A percentile compares a stretch with the other conserved stretches of the same genome.
These are phyloP conservation scores for Tubosaeta sp. DNA, from an alignment of 768 basidiomycete species.

Conservation along the genomic window DNA sequence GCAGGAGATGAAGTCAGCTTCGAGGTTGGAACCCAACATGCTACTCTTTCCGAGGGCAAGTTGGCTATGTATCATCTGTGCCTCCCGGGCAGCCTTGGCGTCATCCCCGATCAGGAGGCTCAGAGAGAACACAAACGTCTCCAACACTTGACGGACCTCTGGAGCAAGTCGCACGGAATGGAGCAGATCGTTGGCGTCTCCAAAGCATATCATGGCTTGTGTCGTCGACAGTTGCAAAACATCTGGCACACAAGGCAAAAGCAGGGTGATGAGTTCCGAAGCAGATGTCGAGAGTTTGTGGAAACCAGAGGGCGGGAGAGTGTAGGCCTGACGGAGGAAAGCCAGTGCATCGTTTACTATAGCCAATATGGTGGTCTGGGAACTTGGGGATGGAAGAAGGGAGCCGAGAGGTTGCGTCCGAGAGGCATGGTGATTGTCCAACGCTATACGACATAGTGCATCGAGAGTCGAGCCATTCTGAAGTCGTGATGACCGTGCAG, in stretches of 20 bases:
- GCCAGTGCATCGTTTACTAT: conserved; percentile 59
- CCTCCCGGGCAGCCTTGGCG: conserved; percentile 63
- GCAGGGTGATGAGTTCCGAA: conserved; percentile 58
- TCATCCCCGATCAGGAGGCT: conserved; percentile 65
- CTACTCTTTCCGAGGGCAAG: conserved; percentile 55
- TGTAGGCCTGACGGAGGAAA: conserved; percentile 54
- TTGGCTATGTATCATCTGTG: conserved; percentile 69
- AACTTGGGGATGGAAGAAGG: conserved; percentile 47
- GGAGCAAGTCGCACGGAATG: conserved; percentile 49
- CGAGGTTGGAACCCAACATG: conserved; percentile 51
- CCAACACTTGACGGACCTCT: conserved; percentile 53
- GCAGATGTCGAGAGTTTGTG: conserved; percentile 56
- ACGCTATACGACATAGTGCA: conserved; percentile 60
- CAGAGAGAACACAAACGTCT: conserved; percentile 55
- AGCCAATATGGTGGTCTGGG: conserved; percentile 45
- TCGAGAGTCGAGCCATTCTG: conserved; percentile 65
- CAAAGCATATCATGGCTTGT: conserved; percentile 48
- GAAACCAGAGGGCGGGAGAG: conserved; percentile 46
- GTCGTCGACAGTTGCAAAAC: conserved; percentile 57
- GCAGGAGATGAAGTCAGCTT: conserved; percentile 62
- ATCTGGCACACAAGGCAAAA: conserved; percentile 59
- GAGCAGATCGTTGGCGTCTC: conserved; percentile 52
- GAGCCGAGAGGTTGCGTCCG: conserved; percentile 52
- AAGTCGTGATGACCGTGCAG: conserved; percentile 58
- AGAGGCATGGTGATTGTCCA: conserved; percentile 61